Evolutionary conservation across 148 eudicot species (phyloP).

Genomic region (Rhododendron henanense): DNA sequence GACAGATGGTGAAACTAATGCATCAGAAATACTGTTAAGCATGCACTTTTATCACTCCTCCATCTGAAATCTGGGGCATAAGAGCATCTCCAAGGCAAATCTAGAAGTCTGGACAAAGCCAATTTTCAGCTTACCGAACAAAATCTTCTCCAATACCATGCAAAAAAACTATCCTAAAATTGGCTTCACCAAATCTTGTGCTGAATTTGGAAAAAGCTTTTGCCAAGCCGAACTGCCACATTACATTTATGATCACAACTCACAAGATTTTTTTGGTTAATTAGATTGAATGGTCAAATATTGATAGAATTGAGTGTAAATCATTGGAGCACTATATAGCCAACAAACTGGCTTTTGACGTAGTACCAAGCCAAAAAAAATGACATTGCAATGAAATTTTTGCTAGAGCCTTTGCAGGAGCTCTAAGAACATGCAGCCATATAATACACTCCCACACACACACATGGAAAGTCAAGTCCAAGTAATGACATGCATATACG

Average conservation of each 20-base stretch:
- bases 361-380: not conserved
- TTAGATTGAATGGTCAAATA: not conserved
- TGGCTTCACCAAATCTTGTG: not conserved
- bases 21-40: not conserved
- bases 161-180: not conserved
- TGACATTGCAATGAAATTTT: not conserved
- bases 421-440: not conserved
- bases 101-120: not conserved
- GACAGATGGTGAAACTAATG: not conserved
- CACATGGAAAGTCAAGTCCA: not conserved
- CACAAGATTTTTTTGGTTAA: not conserved
- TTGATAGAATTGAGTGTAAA: not conserved
- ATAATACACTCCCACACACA: not conserved
- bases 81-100: not conserved
- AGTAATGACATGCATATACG: not conserved
- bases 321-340: not conserved
- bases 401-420: not conserved
- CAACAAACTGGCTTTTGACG: not conserved
- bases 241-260: not conserved
- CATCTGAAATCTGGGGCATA: not conserved
- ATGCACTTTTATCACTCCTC: not conserved
- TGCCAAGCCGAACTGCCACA: not conserved
- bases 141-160: not conserved
- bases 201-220: not conserved
- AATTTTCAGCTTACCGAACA: not conserved